Evolutionary conservation across 805 yeast genomes (phyloP).

Genomic region (Candida sithepensis): DNA sequence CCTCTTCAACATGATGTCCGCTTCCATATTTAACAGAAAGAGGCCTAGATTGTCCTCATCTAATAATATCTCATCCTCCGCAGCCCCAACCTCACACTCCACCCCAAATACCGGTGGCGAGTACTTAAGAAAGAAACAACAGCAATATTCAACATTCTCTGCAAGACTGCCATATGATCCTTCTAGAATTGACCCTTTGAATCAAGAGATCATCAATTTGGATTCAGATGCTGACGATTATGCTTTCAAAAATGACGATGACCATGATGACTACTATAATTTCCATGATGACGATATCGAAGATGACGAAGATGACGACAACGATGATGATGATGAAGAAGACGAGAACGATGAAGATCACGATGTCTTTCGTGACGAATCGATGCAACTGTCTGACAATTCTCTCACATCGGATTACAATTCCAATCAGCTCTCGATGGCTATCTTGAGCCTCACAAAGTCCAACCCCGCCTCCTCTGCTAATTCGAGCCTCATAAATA

Average conservation of each 20-base stretch:
- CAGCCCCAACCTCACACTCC: neutral
- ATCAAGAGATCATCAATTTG: constrained; percentile 32
- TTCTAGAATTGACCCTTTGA: constrained; percentile 1
- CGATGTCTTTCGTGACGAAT: constrained; percentile 7
- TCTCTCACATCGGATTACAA: constrained; percentile 12
- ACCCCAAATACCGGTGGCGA: constrained; percentile 6
- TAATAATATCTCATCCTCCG: constrained; percentile 9
- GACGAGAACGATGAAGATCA: constrained; percentile 7
- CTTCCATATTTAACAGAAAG: constrained; percentile 30
- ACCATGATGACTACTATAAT: constrained; percentile 11
- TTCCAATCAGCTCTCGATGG: constrained; percentile 16
- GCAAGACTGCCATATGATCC: neutral
- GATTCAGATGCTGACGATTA: constrained; percentile 41
- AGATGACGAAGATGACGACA: constrained; percentile 6
- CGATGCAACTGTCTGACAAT: constrained; percentile 6
- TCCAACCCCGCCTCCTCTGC: constrained; percentile 4
- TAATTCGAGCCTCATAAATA: constrained; percentile 1
- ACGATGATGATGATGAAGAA: constrained; percentile 15
- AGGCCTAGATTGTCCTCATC: constrained; percentile 34
- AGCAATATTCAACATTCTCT: constrained; percentile 12
- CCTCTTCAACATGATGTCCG: constrained; percentile 22
- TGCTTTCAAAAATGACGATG: constrained; percentile 20
- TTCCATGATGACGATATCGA: constrained; percentile 14
- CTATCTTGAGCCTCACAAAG: constrained; percentile 13
- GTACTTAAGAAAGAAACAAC: constrained; percentile 27